Evolutionary conservation across 1,139 yeast species (phyloP).

Genomic region (Yamadazyma triangularis): DNA sequence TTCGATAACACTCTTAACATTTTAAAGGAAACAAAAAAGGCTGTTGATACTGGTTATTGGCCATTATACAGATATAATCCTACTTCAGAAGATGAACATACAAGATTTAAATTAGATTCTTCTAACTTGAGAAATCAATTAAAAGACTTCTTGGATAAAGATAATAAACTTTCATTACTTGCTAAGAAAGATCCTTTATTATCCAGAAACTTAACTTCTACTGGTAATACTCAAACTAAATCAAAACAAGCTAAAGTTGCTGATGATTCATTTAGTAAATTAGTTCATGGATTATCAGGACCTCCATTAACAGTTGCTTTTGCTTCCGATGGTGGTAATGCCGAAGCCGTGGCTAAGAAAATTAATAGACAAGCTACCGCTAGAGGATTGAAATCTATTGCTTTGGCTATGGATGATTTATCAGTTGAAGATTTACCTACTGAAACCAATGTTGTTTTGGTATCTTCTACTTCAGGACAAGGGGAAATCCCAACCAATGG

Average conservation of each 20-base stretch:
- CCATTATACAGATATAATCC: slow-evolving; percentile 91
- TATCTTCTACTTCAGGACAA: slow-evolving; percentile 93
- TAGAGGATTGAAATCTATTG: slow-evolving; percentile 78
- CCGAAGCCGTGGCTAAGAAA: slow-evolving; percentile 78
- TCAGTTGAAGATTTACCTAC: slow-evolving; percentile 74
- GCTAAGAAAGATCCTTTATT: slow-evolving; percentile 69
- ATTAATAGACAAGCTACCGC: slow-evolving; percentile 79
- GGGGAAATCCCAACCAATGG: slow-evolving; percentile 98
- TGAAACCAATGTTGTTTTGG: slow-evolving; percentile 77
- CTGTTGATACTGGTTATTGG: slow-evolving; percentile 94
- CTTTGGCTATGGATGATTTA: slow-evolving; percentile 80
- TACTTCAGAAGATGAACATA: slow-evolving; percentile 37
- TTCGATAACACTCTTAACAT: slow-evolving; percentile 67
- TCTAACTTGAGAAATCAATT: slow-evolving; percentile 74
- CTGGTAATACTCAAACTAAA: slow-evolving; percentile 56
- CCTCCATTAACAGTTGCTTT: slow-evolving; percentile 88
- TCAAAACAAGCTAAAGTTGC: slow-evolving; percentile 64
- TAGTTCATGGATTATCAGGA: slow-evolving; percentile 84
- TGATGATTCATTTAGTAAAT: slow-evolving; percentile 68
- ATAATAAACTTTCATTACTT: slow-evolving; percentile 77
- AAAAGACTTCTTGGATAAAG: slow-evolving; percentile 79
- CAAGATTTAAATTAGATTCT: slow-evolving; percentile 76
- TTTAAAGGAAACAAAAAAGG: slow-evolving; percentile 80
- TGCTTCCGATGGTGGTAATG: slow-evolving; percentile 96
- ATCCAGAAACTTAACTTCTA: slow-evolving; percentile 65